Base-by-base conservation (phyloP, 345 rosid genomes). In the Lenwebbia sp. region DNA sequence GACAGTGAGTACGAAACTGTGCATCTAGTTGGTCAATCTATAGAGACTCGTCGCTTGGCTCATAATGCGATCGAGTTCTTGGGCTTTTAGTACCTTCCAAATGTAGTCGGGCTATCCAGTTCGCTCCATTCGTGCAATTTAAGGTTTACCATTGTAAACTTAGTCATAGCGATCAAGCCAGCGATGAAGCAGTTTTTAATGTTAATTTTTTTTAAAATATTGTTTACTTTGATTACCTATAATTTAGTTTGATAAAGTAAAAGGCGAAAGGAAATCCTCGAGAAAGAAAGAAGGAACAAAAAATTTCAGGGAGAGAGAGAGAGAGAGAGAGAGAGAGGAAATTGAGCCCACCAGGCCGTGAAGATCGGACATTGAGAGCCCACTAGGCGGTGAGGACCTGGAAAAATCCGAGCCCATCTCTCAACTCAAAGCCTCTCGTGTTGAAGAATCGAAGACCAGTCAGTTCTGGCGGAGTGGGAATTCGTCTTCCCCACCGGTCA, bases 1-100 rank as follows among this genome's bases (percentile, higher is more conserved):
- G 30, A 0, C 21, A 60, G 1, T 2, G 1, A 12, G 12, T 13
- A 28, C 2, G 53, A 52, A 13, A 3, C 13, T 10, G 13, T 52
- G 17, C 17, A 52, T 14, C 54, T 52, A 4, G 54, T 52, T 52
- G 54, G 54, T 52, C 15, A 5, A 13, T 52, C 54, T 14, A 52
- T 4, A 13, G 21, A 28, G 10, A 6, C 10, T 60, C 10, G 4
- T 60, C 5, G 19, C 21, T 60, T 4, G 4, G 40, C 33, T 60
- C 74, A 28, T 6, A 6, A 28, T 28, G 17, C 8, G 10, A 28
- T 28, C 33, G 30, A 28, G 3, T 60, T 28, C 7, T 60, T 40
- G 1, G 10, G 21, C 74, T 28, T 60, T 60, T 7, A 8, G 6
- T 28, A 5, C 13, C 14, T 60, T 62, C 17, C 50, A 1, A 60